Evolutionary conservation across 805 yeast species (phyloP).

Genomic region (Lachancea thermotolerans): DNA sequence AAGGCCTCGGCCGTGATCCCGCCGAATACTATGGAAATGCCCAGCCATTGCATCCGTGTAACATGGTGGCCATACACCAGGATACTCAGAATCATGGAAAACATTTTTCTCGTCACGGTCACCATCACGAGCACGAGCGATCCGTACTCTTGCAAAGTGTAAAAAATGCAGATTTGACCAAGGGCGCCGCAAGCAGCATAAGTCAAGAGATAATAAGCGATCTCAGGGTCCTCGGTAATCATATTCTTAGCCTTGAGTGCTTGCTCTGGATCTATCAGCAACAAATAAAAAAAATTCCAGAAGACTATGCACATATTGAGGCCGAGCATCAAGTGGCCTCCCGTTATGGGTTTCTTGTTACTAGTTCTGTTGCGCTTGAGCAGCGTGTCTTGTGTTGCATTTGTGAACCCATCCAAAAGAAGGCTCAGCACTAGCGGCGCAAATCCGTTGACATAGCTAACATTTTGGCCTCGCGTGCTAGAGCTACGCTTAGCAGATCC

Average conservation of each 20-base stretch:
- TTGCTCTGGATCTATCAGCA: slow-evolving; percentile 21
- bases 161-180: slow-evolving; percentile 91
- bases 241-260: slow-evolving; percentile 33
- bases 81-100: slow-evolving; percentile 88
- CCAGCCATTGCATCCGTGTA: slow-evolving; percentile 62
- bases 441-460: slow-evolving; percentile 48
- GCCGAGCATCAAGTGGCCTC: slow-evolving; percentile 82
- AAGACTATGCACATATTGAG: slow-evolving; percentile 42
- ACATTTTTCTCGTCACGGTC: slow-evolving; percentile 94
- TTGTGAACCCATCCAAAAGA: slow-evolving; percentile 84
- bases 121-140: slow-evolving; percentile 83
- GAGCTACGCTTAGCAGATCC: slow-evolving; percentile 18
- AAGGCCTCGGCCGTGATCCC: slow-evolving; percentile 81
- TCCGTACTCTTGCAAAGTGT: slow-evolving; percentile 77
- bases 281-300: slow-evolving; percentile 45
- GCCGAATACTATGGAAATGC: slow-evolving; percentile 71
- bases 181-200: slow-evolving; percentile 79
- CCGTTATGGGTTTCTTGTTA: slow-evolving; percentile 49
- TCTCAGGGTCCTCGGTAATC: slow-evolving; percentile 38
- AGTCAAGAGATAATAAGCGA: slow-evolving; percentile 49
- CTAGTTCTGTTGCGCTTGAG: slow-evolving; percentile 37
- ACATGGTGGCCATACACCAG: slow-evolving; percentile 77
- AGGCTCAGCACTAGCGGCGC: slow-evolving; percentile 52
- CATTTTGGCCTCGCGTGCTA: slow-evolving; percentile 30
- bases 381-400: slow-evolving; percentile 86